Percentiles rank a stretch among this genome's conserved stretches.
These are phyloP conservation scores for Exophiala aquamarina DNA, from an alignment of 2,329 filamentous ascomycete genomes.

Conservation along the genomic window DNA sequence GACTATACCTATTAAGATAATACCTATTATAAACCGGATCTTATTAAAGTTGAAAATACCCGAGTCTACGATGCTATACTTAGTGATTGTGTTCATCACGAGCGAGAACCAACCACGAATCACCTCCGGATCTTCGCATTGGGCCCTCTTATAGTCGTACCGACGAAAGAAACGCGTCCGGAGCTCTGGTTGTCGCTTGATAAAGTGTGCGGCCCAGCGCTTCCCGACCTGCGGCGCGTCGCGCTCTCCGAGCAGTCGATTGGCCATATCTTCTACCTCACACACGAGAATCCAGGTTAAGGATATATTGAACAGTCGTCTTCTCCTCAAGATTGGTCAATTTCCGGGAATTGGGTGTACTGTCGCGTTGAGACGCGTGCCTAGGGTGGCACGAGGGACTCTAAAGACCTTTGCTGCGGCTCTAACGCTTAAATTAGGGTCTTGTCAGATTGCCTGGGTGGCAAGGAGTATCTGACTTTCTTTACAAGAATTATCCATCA, in stretches of 20 bases:
- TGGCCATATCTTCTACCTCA: slow-evolving; percentile 21
- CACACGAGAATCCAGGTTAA: too few species aligned
- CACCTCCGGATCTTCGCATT: slow-evolving; percentile 21
- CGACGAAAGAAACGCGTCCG: slow-evolving; percentile 24
- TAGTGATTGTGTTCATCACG: slow-evolving; percentile 10
- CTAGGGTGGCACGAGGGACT: too few species aligned
- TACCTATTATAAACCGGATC: slow-evolving; percentile 24
- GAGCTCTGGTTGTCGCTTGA: slow-evolving; percentile 30
- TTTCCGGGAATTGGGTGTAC: too few species aligned
- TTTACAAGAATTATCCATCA: too few species aligned
- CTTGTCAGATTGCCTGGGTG: too few species aligned
- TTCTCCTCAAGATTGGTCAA: too few species aligned
- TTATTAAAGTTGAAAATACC: slow-evolving; percentile 28
- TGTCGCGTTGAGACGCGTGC: too few species aligned
- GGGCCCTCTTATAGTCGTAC: slow-evolving; percentile 23
- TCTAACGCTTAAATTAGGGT: too few species aligned
- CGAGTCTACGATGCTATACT: slow-evolving; percentile 15
- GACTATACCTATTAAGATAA: slow-evolving; percentile 18
- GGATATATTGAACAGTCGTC: too few species aligned
- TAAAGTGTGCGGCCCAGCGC: slow-evolving; percentile 31
- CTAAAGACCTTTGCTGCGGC: too few species aligned
- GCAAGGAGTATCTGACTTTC: too few species aligned
- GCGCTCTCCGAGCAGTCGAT: slow-evolving; percentile 26
- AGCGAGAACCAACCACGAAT: slow-evolving; percentile 17
- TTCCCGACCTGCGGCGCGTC: slow-evolving; percentile 25